Conservation (phyloP, 306 rosid genomes). For the Begonia fuchsioides region DNA sequence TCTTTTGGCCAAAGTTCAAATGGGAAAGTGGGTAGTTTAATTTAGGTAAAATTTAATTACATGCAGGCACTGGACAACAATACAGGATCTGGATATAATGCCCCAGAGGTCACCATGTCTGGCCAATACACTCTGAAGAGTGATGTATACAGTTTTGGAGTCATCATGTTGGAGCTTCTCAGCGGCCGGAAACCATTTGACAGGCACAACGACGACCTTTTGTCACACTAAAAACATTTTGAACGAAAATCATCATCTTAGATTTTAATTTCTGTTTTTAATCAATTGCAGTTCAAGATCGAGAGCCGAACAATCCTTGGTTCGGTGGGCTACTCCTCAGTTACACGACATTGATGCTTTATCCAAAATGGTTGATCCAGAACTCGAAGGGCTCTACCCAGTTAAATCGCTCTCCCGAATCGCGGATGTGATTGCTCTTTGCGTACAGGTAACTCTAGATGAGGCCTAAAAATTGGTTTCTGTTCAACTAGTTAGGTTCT, state of each 20-base stretch:
- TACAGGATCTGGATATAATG: constrained; percentile 66
- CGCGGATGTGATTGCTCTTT: constrained; percentile 91
- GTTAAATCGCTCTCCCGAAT: constrained; percentile 93
- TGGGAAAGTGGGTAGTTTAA: constrained; percentile 2
- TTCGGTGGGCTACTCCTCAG: constrained; percentile 98
- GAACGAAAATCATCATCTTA: constrained; percentile 2
- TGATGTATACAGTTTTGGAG: constrained; percentile 88
- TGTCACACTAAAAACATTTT: neutral
- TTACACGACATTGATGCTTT: constrained; percentile 95
- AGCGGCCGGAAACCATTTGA: constrained; percentile 91
- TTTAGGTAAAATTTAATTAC: constrained; percentile 15
- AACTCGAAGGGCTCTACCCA: constrained; percentile 75
- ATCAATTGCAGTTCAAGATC: constrained; percentile 49
- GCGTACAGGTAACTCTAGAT: constrained; percentile 52
- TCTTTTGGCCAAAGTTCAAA: too few relatives aligned
- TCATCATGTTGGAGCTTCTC: constrained; percentile 92
- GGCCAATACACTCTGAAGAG: constrained; percentile 71
- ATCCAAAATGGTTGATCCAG: constrained; percentile 93
- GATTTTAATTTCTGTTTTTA: neutral
- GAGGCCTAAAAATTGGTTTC: neutral
- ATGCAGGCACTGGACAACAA: constrained; percentile 52
- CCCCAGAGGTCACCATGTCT: constrained; percentile 76
- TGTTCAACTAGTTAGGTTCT: neutral
- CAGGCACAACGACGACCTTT: constrained; percentile 27
- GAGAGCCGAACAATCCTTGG: constrained; percentile 84